Evolutionary conservation across 2,329 filamentous ascomycete genomes (phyloP).

Genomic region (Claviceps cyperi): DNA sequence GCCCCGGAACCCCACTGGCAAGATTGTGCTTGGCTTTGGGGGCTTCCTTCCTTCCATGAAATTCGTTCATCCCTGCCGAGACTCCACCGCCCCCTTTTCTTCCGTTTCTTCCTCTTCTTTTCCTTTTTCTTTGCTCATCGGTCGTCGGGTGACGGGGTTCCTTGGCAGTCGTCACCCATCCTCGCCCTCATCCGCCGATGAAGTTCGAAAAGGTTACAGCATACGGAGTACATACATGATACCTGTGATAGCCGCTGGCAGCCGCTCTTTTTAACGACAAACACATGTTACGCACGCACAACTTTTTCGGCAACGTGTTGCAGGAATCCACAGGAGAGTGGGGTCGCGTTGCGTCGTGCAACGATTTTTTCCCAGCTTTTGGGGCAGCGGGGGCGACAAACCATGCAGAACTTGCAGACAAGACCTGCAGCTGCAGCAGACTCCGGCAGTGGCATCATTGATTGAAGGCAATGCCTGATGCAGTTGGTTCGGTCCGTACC

Average conservation of each 20-base stretch:
- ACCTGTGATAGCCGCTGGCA: neutral
- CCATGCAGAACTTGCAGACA: neutral
- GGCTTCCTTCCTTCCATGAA: neutral
- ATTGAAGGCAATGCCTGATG: neutral
- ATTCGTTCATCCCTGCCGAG: neutral
- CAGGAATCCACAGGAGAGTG: neutral
- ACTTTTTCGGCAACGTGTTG: neutral
- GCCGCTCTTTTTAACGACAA: neutral
- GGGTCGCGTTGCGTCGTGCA: neutral
- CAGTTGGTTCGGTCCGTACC: neutral
- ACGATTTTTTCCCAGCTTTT: neutral
- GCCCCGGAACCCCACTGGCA: conserved; percentile 6
- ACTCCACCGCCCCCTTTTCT: neutral
- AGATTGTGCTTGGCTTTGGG: conserved; percentile 6
- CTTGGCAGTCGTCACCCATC: no score
- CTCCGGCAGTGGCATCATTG: neutral
- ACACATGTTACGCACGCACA: no score
- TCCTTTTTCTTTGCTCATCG: neutral
- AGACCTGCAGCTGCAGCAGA: no score
- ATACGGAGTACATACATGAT: no score
- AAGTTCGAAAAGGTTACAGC: no score
- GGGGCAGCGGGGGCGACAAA: neutral
- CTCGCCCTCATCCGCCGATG: no score
- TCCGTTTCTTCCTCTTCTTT: neutral
- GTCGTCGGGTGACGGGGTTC: no score